Evolutionary conservation across 768 basidiomycete genomes (phyloP), one percentile per base, ranked within the genome.

Genomic region (Amanita rubescens): DNA sequence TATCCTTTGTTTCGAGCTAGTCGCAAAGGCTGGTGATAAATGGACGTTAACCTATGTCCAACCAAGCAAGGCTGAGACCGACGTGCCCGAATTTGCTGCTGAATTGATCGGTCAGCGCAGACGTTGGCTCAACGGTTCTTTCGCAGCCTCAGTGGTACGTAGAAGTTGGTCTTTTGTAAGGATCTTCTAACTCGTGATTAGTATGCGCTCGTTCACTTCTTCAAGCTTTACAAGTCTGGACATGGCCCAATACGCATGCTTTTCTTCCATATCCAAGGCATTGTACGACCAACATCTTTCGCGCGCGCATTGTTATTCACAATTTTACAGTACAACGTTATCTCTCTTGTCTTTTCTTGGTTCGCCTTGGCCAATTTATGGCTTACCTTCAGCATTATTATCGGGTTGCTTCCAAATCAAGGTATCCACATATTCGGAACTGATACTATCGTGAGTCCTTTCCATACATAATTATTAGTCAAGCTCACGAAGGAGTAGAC

Each of bases 111-210:
- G 92, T 39, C 94, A 98, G 67, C 87, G 94, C 67, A 84, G 94
- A 58, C 87, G 94, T 58, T 97, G 94, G 95, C 67, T 97, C 62
- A 98, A 97, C 64, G 94, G 95, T 47, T 94, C 92, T 8, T 95
- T 96, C 60, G 91, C 92, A 41, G 93, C 93, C 11, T 90, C 90
- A 1, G 84, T 93, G 38, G 89, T 90, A 66, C 14, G 15, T 24
- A 44, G 19, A 38, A 22, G 3, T 5, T 25, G 10, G 25, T 38
- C 14, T 9, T 22, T 30, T 2, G 3, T 5, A 39, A 14, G 9
- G 47, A 41, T 5, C 2, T 38, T 19, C 51, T 39, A 25, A 15
- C 25, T 39, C 22, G 50, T 43, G 3, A 54, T 1, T 52, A 92
- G 85, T 95, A 95, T 69, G 84, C 92, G 5, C 70, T 96, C n/a